phyloP scores from a whole-genome alignment of 2,329 filamentous ascomycete genomes.

The Lasiodiplodia sp. region DNA sequence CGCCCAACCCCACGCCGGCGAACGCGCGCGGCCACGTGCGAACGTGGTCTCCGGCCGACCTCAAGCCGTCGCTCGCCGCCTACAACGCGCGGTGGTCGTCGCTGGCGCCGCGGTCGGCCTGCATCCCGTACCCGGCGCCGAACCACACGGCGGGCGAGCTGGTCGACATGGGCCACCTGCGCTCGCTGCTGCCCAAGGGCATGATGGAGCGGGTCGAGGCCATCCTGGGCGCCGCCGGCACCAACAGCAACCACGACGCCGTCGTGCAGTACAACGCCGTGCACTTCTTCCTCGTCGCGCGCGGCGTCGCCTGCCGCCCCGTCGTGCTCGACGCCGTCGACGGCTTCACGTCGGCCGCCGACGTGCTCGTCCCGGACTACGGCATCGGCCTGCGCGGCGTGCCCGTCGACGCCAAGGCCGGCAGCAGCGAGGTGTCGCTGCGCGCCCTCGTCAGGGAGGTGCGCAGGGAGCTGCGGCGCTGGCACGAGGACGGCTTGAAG shows the following conservation, averaged over 20 bases:
- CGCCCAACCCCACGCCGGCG: not conserved
- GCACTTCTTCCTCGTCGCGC: slow-evolving; percentile 30
- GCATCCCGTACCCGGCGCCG: slow-evolving; percentile 21
- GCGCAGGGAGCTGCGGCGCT: slow-evolving; percentile 22
- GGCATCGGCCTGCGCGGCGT: not conserved
- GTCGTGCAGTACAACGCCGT: slow-evolving; percentile 24
- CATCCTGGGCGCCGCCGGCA: not conserved
- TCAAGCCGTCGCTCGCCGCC: not conserved
- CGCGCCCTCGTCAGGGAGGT: slow-evolving; percentile 10
- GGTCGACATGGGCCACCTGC: not conserved
- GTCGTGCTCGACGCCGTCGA: not conserved
- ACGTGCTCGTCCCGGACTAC: slow-evolving; percentile 1
- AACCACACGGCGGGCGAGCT: slow-evolving; percentile 12
- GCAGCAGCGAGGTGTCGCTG: not conserved
- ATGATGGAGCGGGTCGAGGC: not conserved
- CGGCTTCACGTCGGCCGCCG: not conserved
- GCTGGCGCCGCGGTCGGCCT: not conserved
- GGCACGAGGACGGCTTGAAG: slow-evolving; percentile 25
- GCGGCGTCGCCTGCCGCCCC: slow-evolving; percentile 25
- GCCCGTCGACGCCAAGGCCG: not conserved
- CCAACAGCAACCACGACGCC: slow-evolving; percentile 15
- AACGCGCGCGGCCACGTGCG: not conserved
- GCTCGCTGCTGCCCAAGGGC: not conserved
- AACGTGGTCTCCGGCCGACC: not conserved
- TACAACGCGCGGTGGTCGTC: slow-evolving; percentile 13